A percentile compares a stretch with the other conserved stretches of the same genome.
Evolutionary conservation across 1,284 basidiomycete genomes (phyloP).

Genomic region (Cutaneotrichosporon cyanovorans): DNA sequence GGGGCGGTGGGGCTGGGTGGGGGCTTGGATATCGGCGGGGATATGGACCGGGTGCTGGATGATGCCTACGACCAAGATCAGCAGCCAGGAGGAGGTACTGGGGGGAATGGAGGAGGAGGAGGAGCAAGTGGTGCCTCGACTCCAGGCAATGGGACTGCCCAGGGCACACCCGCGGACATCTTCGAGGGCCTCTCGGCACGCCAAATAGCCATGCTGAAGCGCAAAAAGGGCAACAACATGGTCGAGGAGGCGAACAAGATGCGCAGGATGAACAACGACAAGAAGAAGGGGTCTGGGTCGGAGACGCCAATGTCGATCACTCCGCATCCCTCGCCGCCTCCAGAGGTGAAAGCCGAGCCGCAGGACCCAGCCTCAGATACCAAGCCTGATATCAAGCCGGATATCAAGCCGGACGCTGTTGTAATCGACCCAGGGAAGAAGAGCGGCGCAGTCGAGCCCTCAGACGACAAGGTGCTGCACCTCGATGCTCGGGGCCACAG

Average conservation of each 20-base stretch:
- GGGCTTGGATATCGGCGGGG: constrained; percentile 33
- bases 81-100: no score
- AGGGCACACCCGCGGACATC: constrained; percentile 18
- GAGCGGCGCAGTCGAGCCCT: constrained; percentile 36
- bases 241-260: constrained; percentile 44
- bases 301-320: constrained; percentile 12
- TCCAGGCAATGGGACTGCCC: no score
- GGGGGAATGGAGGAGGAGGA: no score
- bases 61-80: constrained; percentile 20
- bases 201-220: constrained; percentile 45
- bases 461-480: constrained; percentile 15
- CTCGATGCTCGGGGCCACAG: constrained; percentile 57
- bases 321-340: constrained; percentile 9
- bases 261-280: constrained; percentile 35
- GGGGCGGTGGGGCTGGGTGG: constrained; percentile 38
- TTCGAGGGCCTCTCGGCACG: constrained; percentile 44
- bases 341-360: constrained; percentile 8
- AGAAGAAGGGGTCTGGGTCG: constrained; percentile 8
- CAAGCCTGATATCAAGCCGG: constrained; percentile 18
- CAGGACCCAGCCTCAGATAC: constrained; percentile 10
- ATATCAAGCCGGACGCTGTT: constrained; percentile 24
- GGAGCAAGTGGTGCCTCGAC: no score
- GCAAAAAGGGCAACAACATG: constrained; percentile 44
- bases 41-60: constrained; percentile 38
- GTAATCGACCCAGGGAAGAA: constrained; percentile 45